Evolutionary conservation across 164 flowering plant genomes (phyloP), one percentile per base, ranked within the genome.

Genomic region (Magnolia kwangsiensis): DNA sequence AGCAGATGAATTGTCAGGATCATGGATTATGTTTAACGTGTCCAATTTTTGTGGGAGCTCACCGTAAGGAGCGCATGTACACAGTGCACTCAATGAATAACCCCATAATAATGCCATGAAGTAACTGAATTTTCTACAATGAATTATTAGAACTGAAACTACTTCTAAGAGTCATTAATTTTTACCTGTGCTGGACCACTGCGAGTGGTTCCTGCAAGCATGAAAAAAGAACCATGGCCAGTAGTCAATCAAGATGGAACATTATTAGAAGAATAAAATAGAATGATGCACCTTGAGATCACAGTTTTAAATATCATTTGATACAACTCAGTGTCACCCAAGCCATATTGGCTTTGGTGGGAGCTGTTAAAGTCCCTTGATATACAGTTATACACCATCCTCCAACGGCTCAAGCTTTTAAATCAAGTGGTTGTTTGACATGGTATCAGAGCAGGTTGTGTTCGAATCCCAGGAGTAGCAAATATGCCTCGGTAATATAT

Each of bases 141-240:
- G 61, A 55, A 55, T 16, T 55, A 6, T 69, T 7, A 58, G 55
- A 68, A 24, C 58, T 55, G 51, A 68, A 59, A n/a, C 13, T 5
- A 7, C 37, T 11, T 16, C 18, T 55, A 11, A 55, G 18, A 55
- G 18, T 16, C 61, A 3, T 55, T 55, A 55, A 11, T 55, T 55
- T 55, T 79, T 82, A 88, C 92, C 91, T 87, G 83, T 49, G 87
- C 37, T 29, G 71, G 18, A 58, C 66, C 74, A 67, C 75, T 75
- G 23, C 64, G 77, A 20, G 79, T 61, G 63, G 78, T 74, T 78
- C 90, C 89, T 87, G 86, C 49, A 51, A 75, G 37, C 67, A 69
- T 55, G 55, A 1, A 76, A 14, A 45, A n/a, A 77, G 51, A 19
- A 55, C 55, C 55, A 63, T 23, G 13, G 9, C 29, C 0, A 55